Evolutionary conservation across 1,284 basidiomycete genomes (phyloP), one percentile per base, ranked within the genome.

Genomic region (Pseudozyma sp.): DNA sequence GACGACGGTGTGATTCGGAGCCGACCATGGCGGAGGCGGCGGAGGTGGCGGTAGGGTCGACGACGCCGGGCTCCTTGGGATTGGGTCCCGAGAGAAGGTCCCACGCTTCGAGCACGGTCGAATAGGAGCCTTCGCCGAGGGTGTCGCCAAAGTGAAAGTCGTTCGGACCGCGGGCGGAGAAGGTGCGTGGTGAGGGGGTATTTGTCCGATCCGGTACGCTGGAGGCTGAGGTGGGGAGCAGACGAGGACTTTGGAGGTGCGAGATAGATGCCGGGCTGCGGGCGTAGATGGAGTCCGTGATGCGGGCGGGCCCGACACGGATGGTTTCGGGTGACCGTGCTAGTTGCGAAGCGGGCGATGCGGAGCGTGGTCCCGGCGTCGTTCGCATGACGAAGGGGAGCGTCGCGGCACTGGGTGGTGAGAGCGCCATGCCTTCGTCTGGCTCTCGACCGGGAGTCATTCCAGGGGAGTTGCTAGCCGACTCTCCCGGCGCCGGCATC

Each of bases 101-200:
- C 81, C 81, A 84, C 0, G 82, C 82, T 34, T 81, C 76, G 33
- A 84, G 50, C 33, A 84, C 82, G 2, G 82, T 83, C 35, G 81
- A 83, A 51, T 83, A 84, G 0, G 81, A 83, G 11, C 82, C 82
- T 39, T 84, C 82, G 30, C 82, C 82, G 6, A 84, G 60, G 16
- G 80, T 74, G 11, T 83, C 82, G 47, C 82, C 82, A 58, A 83
- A 84, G 48, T 81, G 71, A 51, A 82, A 84, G 50, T 84, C 82
- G 43, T 72, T 51, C 9, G 78, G 77, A 10, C 74, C 67, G 40
- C 81, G 64, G 24, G 75, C 56, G 5, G 74, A 60, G 9, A 60
- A 44, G 24, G 45, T 49, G 4, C 60, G 64, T 7, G 54, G 34
- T 7, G 62, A 60, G 8, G 68, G 68, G 13, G 61, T 65, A 5